Evolutionary conservation across 169 alveolate genomes (phyloP).

Genomic region (Cryptosporidium baileyi): DNA sequence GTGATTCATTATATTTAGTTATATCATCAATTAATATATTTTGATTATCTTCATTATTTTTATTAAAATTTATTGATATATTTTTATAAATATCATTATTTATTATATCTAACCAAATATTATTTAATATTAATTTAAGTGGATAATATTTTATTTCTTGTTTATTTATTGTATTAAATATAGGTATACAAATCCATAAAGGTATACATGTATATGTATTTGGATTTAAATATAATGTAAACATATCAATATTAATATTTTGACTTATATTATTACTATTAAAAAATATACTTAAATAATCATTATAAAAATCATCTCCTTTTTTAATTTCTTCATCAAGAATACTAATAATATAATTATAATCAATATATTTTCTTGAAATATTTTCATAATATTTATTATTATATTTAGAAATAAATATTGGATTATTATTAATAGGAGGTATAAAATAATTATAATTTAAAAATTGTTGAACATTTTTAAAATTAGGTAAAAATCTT

Average conservation of each 20-base stretch:
- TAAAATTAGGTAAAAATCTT: constrained; percentile 4
- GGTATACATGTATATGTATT: constrained; percentile 44
- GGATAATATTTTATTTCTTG: constrained; percentile 2
- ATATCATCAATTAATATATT: background rate
- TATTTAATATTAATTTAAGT: constrained; percentile 10
- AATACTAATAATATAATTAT: background rate
- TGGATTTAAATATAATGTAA: constrained; percentile 30
- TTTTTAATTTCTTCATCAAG: constrained; percentile 1
- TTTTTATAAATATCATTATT: background rate
- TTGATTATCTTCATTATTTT: background rate
- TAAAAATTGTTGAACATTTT: background rate
- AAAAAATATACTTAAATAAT: background rate
- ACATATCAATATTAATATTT: constrained; percentile 8
- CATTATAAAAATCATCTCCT: background rate
- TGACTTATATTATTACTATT: background rate
- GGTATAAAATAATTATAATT: constrained; percentile 21
- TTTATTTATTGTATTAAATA: background rate
- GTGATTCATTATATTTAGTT: background rate
- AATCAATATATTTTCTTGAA: constrained; percentile 21
- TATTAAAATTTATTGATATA: background rate
- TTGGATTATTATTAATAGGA: constrained; percentile 12
- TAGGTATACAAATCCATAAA: constrained; percentile 34
- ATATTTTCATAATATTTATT: background rate
- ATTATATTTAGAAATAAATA: constrained; percentile 12
- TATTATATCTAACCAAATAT: constrained; percentile 8